phyloP scores from a whole-genome alignment of 352 stramenopile genomes.

The Pythium dissimile region DNA sequence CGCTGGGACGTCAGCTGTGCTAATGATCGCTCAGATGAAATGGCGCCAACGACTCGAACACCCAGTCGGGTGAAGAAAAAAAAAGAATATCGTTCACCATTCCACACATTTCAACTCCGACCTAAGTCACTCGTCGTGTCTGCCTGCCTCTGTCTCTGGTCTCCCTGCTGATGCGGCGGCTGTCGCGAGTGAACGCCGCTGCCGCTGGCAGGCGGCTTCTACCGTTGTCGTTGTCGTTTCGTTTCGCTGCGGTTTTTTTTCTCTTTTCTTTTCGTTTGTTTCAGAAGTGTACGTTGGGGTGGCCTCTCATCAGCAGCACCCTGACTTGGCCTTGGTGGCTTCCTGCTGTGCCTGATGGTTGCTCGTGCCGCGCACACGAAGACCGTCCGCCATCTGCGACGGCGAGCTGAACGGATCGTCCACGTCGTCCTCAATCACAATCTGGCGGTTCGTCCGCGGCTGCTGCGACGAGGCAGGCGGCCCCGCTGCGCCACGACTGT shows the following conservation, averaged over 20 bases:
- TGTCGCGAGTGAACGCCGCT: no score
- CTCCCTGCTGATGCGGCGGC: no score
- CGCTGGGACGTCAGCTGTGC: background rate
- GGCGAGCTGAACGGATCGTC: conserved; percentile 17
- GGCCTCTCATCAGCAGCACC: conserved; percentile 32
- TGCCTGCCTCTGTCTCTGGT: background rate
- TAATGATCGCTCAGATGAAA: background rate
- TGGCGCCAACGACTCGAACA: background rate
- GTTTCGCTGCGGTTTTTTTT: no score
- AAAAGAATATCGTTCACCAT: background rate
- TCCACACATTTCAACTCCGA: background rate
- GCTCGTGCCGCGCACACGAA: conserved; percentile 24
- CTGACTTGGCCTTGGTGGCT: conserved; percentile 26
- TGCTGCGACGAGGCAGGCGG: conserved; percentile 4
- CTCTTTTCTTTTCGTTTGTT: background rate
- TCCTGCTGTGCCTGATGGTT: conserved; percentile 24
- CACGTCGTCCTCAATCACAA: conserved; percentile 19
- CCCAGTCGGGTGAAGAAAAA: background rate
- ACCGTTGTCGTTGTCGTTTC: background rate
- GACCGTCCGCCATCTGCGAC: conserved; percentile 19
- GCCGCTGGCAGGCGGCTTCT: no score
- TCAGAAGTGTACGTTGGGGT: no score
- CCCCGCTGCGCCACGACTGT: background rate
- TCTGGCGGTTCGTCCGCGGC: conserved; percentile 7
- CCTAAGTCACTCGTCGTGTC: no score